Base-by-base conservation (phyloP, 139 green algal genomes). In the Diplosphaera chodatii region DNA sequence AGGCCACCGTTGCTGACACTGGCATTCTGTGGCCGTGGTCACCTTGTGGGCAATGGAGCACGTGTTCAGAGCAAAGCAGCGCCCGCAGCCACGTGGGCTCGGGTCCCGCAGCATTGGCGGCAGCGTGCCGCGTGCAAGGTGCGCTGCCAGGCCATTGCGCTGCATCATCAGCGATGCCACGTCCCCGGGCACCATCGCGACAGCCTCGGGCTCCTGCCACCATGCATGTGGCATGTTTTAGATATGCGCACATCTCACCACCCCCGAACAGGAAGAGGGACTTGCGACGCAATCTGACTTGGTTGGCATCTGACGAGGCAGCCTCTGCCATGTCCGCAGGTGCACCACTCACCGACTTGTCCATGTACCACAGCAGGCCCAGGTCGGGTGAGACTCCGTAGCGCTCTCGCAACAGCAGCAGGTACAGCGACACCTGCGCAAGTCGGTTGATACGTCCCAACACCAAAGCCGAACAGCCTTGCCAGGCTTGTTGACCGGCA, bases 361-460 rank as follows among this genome's bases (percentile, higher is more conserved):
- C 31, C 13, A 77, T 82, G 79, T 90, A 91, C 82, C 84, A 93
- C 23, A 97, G 83, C 70, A 96, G 74, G 21, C 91, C 91, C 25
- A 74, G 70, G 25, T 78, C 66, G 27, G 83, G 70, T 27, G 55
- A 27, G 5, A 23, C 27, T 25, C 83, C 74, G 67, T 97, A 96
- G 4, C 91, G 80, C 59, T 89, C 86, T 74, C 91, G 78, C 83
- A 96, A 83, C 25, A 95, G 82, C 71, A 96, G 84, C 55, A 92
- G 78, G 76, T 97, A 96, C 55, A 94, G 74, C 23, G 87, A 81
- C 64, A 96, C 87, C 90, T 94, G 86, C 25, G n/a, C 37, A n/a
- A n/a, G n/a, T n/a, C n/a, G n/a, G 15, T n/a, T n/a, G n/a, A n/a
- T 67, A 5, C 29, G 10, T 28, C 29, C 27, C 8, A 1, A 3